phyloP scores from a whole-genome alignment of 345 rosid genomes.

The Moringa oleifera region DNA sequence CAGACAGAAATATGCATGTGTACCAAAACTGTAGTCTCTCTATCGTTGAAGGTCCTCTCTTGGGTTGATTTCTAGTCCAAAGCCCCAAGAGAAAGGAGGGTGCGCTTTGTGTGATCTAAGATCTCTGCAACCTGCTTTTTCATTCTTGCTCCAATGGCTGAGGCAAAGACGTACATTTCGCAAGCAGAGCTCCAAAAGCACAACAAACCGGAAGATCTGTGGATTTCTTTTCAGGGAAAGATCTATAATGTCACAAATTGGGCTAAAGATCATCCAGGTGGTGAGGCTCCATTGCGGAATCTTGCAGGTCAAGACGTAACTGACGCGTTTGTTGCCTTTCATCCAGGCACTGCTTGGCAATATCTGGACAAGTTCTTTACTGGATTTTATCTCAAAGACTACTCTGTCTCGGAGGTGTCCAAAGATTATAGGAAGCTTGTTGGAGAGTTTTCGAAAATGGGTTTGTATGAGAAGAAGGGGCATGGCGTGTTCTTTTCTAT shows the following conservation, averaged over 20 bases:
- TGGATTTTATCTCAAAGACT: conserved; percentile 39
- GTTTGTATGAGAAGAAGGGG: conserved; percentile 43
- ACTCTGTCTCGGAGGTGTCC: conserved; percentile 39
- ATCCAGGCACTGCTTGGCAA: conserved; percentile 43
- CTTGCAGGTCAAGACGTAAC: conserved; percentile 54
- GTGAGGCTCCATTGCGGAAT: conserved; percentile 30
- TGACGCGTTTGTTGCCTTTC: conserved; percentile 50
- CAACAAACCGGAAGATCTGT: conserved; percentile 38
- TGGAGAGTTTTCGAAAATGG: conserved; percentile 39
- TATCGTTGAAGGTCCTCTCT: neutral
- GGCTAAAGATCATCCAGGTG: conserved; percentile 45
- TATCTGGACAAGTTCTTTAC: conserved; percentile 44
- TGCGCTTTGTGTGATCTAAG: neutral
- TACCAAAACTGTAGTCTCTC: neutral
- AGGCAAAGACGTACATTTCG: conserved; percentile 29
- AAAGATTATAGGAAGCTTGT: conserved; percentile 40
- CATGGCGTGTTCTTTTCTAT: conserved; percentile 21
- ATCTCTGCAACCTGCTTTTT: neutral
- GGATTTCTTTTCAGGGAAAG: conserved; percentile 56
- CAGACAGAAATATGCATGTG: too few relatives aligned
- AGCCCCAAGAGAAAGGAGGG: neutral
- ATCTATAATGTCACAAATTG: conserved; percentile 46
- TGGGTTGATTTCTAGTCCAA: neutral
- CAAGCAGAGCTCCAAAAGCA: conserved; percentile 31
- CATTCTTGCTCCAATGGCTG: conserved; percentile 8